Conservation (phyloP, 352 stramenopile species). For the Phytophthora nicotianae region DNA sequence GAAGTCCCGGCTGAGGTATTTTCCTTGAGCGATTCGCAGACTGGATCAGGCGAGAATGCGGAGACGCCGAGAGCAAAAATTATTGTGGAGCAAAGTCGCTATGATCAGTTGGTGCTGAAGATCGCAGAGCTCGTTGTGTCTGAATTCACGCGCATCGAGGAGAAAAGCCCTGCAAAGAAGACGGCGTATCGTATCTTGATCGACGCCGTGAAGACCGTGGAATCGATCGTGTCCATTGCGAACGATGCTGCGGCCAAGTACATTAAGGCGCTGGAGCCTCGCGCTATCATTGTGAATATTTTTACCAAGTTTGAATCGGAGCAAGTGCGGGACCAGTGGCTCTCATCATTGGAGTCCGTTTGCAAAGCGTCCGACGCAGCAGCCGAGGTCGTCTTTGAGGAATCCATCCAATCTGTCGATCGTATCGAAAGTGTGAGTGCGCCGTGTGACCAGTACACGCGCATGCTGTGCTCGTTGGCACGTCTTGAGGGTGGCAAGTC, state of each 20-base stretch:
- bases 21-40: slow-evolving; percentile 22
- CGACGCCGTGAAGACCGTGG: slow-evolving; percentile 83
- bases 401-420: slow-evolving; percentile 65
- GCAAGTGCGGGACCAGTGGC: slow-evolving; percentile 85
- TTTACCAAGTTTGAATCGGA: slow-evolving; percentile 71
- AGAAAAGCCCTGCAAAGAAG: slow-evolving; percentile 41
- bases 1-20: slow-evolving; percentile 22
- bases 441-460: slow-evolving; percentile 74
- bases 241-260: slow-evolving; percentile 71
- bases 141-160: slow-evolving; percentile 55
- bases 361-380: slow-evolving; percentile 54
- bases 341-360: slow-evolving; percentile 79
- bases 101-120: slow-evolving; percentile 76
- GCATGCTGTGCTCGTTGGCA: slow-evolving; percentile 73
- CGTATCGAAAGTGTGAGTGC: slow-evolving; percentile 67
- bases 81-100: slow-evolving; percentile 60
- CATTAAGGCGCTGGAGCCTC: slow-evolving; percentile 51
- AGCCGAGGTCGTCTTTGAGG: slow-evolving; percentile 64
- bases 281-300: slow-evolving; percentile 56
- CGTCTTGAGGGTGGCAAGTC: slow-evolving; percentile 55
- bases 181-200: slow-evolving; percentile 78
- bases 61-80: slow-evolving; percentile 44
- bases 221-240: slow-evolving; percentile 78
- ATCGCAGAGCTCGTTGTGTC: slow-evolving; percentile 83
- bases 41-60: slow-evolving; percentile 8